Base-by-base conservation (phyloP, 2,329 filamentous ascomycete species). In the Pseudocercospora pini-densiflorae region DNA sequence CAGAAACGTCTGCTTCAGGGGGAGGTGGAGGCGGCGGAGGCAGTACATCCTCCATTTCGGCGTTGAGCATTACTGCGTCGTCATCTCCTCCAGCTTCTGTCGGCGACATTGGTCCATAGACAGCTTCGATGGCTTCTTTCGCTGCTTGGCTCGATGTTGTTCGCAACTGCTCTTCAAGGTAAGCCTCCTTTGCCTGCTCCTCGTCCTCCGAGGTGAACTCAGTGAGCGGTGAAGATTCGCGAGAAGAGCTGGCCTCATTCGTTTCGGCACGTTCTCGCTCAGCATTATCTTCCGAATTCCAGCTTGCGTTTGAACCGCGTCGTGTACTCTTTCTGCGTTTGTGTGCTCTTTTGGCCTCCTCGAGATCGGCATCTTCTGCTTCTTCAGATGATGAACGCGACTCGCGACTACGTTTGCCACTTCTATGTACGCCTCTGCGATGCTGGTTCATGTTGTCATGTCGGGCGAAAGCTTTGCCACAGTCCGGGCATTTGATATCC, bases 401-500 rank as follows among this genome's bases (percentile, higher is more conserved):
- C 21, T 57, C 29, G 16, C 54, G 64, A 2, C 59, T 31, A 3
- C 67, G 67, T 47, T 68, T 68, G 29, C 55, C 31, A 55, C 55
- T 57, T 49, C 61, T 64, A 47, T 67, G 65, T n/a, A 67, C 65
- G 43, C 51, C 57, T 40, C 57, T 60, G 16, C 59, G 59, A 53
- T 66, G 64, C 61, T 66, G 60, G 21, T 55, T 63, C 64, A 66
- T 66, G 54, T 66, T 66, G 36, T 66, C 64, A 10, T 66, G 58
- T 19, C 64, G 64, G 23, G 64, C 60, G 45, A 66, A 66, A 24
- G 47, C 23, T 51, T 66, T 63, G 47, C 62, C 55, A 49, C 64
- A 66, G n/a, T 51, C 54, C 10, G 64, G 64, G 43, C 64, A 66
- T 9, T 49, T 33, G 31, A 59, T 49, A 47, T 63, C 60, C 49